These are phyloP conservation scores for Penicillium verhagenii DNA, from an alignment of 495 filamentous ascomycete species.

Conservation along the genomic window DNA sequence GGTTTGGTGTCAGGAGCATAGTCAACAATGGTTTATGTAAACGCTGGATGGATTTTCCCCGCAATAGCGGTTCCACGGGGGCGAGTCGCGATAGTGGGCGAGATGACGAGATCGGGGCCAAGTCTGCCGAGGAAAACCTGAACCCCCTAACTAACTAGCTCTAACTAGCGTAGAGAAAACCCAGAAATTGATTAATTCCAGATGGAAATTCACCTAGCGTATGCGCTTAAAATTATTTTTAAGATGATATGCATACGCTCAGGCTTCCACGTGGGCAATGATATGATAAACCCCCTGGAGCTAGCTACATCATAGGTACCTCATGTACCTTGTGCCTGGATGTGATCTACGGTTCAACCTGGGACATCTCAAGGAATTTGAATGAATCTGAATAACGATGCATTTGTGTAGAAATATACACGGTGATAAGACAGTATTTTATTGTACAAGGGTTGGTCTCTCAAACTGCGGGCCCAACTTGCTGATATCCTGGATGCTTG, in stretches of 20 bases:
- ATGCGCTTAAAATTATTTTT: background rate
- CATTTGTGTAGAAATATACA: background rate
- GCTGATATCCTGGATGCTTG: slow-evolving; percentile 14
- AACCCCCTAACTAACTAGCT: background rate
- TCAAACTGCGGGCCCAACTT: background rate
- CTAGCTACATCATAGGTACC: background rate
- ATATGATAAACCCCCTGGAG: too few species aligned
- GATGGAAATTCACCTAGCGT: background rate
- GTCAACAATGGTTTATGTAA: background rate
- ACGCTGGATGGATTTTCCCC: slow-evolving; percentile 20
- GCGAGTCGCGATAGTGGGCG: slow-evolving; percentile 14
- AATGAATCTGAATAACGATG: background rate
- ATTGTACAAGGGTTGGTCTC: too few species aligned
- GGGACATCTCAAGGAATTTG: too few species aligned
- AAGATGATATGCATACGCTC: slow-evolving; percentile 1
- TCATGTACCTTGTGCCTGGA: background rate
- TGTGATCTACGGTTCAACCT: background rate
- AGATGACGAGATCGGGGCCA: slow-evolving; percentile 19
- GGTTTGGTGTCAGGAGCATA: background rate
- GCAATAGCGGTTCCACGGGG: slow-evolving; percentile 22
- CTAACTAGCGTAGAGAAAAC: background rate
- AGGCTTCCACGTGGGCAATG: background rate
- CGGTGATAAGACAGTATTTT: too few species aligned
- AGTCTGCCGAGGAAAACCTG: background rate
- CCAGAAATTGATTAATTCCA: background rate